Conservation (phyloP, 768 basidiomycete species). For the Pleurotus citrinopileatus region DNA sequence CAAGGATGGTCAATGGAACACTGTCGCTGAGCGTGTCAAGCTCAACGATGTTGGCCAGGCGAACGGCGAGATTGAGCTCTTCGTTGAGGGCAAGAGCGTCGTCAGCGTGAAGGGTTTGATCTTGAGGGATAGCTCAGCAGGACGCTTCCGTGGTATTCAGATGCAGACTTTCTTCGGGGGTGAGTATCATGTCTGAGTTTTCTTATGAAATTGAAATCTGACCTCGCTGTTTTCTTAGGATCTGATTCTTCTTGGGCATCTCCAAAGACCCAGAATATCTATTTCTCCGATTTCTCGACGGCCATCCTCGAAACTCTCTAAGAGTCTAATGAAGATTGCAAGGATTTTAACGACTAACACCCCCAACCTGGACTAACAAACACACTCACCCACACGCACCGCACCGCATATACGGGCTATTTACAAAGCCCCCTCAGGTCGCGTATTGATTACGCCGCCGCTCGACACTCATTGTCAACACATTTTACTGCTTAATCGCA, state of each 20-base stretch:
- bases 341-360: not conserved
- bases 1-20: constrained; percentile 61
- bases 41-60: constrained; percentile 69
- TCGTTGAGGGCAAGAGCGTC: constrained; percentile 61
- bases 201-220: constrained; percentile 12
- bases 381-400: not conserved
- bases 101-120: constrained; percentile 55
- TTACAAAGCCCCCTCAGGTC: not conserved
- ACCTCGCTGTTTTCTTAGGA: constrained; percentile 20
- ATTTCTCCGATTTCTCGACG: constrained; percentile 69
- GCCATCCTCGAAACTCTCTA: constrained; percentile 51
- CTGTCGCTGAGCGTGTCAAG: constrained; percentile 65
- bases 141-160: constrained; percentile 63
- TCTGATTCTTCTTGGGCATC: constrained; percentile 48
- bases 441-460: constrained; percentile 11
- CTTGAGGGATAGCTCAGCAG: constrained; percentile 43
- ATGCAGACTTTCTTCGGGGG: constrained; percentile 83
- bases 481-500: constrained; percentile 4
- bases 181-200: constrained; percentile 22
- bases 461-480: constrained; percentile 8
- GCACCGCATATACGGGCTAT: not conserved
- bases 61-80: constrained; percentile 73
- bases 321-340: constrained; percentile 10
- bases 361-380: constrained; percentile 5
- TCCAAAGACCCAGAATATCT: constrained; percentile 58